These are phyloP conservation scores for Diaporthe australafricana DNA, from an alignment of 2,329 filamentous ascomycete species.

Conservation along the genomic window DNA sequence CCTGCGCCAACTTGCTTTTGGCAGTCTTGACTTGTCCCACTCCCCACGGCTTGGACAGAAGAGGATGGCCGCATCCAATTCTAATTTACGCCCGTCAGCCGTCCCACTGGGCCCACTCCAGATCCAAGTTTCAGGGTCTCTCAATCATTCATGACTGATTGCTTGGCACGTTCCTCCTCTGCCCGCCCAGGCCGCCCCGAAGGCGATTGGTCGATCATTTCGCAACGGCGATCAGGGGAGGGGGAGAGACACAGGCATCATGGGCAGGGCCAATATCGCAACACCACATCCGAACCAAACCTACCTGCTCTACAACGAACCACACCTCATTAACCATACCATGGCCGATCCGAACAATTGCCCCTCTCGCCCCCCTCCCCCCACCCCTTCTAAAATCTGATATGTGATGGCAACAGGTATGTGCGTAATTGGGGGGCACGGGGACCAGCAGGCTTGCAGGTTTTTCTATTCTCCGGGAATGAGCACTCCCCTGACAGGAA, in stretches of 20 bases:
- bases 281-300: conserved; percentile 12
- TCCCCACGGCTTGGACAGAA: background rate
- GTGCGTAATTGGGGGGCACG: background rate
- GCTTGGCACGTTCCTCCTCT: conserved; percentile 3
- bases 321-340: background rate
- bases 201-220: conserved; percentile 22
- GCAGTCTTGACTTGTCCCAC: background rate
- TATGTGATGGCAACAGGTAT: background rate
- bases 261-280: conserved; percentile 3
- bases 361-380: background rate
- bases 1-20: conserved; percentile 20
- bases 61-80: background rate
- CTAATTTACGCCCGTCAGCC: conserved; percentile 5
- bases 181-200: background rate
- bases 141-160: conserved; percentile 11
- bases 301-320: background rate
- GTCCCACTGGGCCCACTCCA: background rate
- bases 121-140: conserved; percentile 20
- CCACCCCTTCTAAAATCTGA: background rate
- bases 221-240: conserved; percentile 16
- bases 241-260: background rate
- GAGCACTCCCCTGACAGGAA: background rate
- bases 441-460: background rate
- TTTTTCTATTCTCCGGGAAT: background rate
- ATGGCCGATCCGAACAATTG: background rate